A percentile compares a stretch with the other conserved stretches of the same genome.
These are phyloP conservation scores for Camelina laxa DNA, from an alignment of 345 rosid species.

Conservation along the genomic window DNA sequence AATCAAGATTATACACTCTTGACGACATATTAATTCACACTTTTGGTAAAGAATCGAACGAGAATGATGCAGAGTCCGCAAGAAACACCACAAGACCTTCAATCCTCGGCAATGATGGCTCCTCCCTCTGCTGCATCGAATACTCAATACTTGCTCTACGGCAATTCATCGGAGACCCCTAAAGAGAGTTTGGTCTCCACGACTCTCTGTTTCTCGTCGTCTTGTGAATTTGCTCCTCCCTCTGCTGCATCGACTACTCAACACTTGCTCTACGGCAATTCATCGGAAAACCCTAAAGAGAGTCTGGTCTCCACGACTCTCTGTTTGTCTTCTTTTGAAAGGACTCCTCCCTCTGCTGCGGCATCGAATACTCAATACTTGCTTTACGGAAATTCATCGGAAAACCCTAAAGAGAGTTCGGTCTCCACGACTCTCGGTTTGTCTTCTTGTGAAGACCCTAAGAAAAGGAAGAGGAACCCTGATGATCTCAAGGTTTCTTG, in stretches of 20 bases:
- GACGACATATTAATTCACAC: background rate
- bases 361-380: no score
- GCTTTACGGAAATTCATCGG: no score
- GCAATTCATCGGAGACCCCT: background rate
- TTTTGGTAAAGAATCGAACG: background rate
- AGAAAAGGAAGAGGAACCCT: background rate
- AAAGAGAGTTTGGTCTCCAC: background rate
- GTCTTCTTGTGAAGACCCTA: slow-evolving; percentile 6
- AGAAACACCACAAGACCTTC: background rate
- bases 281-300: no score
- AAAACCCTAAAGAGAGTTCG: no score
- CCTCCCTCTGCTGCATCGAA: no score
- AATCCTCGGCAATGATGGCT: background rate
- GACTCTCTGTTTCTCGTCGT: no score
- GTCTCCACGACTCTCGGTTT: background rate
- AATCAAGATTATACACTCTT: background rate
- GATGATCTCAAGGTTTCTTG: slow-evolving; percentile 2
- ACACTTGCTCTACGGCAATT: no score
- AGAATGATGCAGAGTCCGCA: slow-evolving; percentile 7
- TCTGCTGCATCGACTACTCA: no score
- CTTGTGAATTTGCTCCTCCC: no score
- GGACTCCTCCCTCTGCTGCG: no score
- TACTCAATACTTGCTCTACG: background rate
- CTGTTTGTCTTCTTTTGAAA: slow-evolving; percentile 8
- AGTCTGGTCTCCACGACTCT: background rate